These are phyloP conservation scores for Orbilia brochopaga DNA, from an alignment of 2,329 filamentous ascomycete genomes.

Conservation along the genomic window DNA sequence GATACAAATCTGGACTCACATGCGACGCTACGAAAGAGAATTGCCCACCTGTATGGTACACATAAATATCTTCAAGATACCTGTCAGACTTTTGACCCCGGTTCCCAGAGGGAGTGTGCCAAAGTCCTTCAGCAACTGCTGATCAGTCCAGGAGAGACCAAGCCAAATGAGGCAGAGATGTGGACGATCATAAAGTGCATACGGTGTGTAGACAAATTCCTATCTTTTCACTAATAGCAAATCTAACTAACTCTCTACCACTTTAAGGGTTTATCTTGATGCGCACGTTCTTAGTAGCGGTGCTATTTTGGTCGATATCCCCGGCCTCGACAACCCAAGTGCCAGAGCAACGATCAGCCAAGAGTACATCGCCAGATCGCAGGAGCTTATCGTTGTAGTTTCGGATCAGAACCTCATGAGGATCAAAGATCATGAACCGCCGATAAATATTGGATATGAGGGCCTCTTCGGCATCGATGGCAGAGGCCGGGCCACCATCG, in stretches of 20 bases:
- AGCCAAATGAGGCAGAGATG: conserved; percentile 4
- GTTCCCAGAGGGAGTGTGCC: conserved; percentile 1
- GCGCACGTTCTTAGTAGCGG: conserved; percentile 23
- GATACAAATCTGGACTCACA: not conserved
- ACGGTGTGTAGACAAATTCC: conserved; percentile 15
- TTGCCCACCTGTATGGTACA: conserved; percentile 9
- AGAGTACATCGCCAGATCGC: conserved; percentile 19
- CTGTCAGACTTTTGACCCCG: not conserved
- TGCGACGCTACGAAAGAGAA: not conserved
- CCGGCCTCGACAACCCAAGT: conserved; percentile 17
- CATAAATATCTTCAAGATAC: not conserved
- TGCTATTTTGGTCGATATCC: conserved; percentile 35
- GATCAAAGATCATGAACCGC: not conserved
- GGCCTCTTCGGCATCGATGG: conserved; percentile 7
- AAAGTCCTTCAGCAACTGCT: not conserved
- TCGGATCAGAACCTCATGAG: not conserved
- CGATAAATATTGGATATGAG: conserved; percentile 27
- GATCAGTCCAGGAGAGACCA: not conserved
- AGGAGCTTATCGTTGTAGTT: conserved; percentile 26
- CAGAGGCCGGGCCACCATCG: conserved; percentile 14
- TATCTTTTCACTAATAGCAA: not conserved
- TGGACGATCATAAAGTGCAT: conserved; percentile 17
- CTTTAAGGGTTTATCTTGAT: conserved; percentile 25
- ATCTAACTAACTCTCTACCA: too few species aligned
- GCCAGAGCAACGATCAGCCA: conserved; percentile 5